Evolutionary conservation across 805 yeast genomes (phyloP).

Genomic region (Candida verbasci): DNA sequence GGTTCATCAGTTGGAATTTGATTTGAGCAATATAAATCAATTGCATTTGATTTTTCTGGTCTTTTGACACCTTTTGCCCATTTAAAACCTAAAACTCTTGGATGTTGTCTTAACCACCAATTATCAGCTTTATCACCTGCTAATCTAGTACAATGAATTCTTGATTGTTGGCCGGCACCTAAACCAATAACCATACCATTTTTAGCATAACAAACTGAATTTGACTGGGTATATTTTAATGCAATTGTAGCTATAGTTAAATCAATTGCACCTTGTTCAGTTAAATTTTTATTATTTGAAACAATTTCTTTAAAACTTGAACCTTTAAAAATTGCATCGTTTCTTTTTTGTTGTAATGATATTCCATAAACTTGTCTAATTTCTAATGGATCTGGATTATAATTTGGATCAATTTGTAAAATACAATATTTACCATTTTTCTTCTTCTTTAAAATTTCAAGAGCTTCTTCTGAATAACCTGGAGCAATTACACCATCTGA

Average conservation of each 20-base stretch:
- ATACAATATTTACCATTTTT: conserved; percentile 97
- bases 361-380: conserved; percentile 96
- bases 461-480: conserved; percentile 89
- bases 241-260: conserved; percentile 97
- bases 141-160: conserved; percentile 98
- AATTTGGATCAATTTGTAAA: conserved; percentile 93
- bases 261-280: conserved; percentile 91
- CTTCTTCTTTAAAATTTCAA: conserved; percentile 82
- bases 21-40: conserved; percentile 86
- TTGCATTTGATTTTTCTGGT: conserved; percentile 97
- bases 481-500: conserved; percentile 99
- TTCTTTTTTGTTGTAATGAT: conserved; percentile 92
- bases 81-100: conserved; percentile 83
- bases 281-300: conserved; percentile 76
- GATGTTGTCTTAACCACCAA: conserved; percentile 99
- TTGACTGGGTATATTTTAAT: conserved; percentile 95
- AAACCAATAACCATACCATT: conserved; percentile 99
- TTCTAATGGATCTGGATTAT: conserved; percentile 74
- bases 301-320: conserved; percentile 89
- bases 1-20: conserved; percentile 92
- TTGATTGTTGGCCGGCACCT: conserved; percentile 99
- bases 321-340: conserved; percentile 92
- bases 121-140: conserved; percentile 99
- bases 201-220: conserved; percentile 97
- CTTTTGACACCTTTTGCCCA: conserved; percentile 99